A percentile compares a stretch with the other conserved stretches of the same genome.
These are phyloP conservation scores for Fusarium humuli DNA, from an alignment of 2,329 filamentous ascomycete genomes.

Conservation along the genomic window DNA sequence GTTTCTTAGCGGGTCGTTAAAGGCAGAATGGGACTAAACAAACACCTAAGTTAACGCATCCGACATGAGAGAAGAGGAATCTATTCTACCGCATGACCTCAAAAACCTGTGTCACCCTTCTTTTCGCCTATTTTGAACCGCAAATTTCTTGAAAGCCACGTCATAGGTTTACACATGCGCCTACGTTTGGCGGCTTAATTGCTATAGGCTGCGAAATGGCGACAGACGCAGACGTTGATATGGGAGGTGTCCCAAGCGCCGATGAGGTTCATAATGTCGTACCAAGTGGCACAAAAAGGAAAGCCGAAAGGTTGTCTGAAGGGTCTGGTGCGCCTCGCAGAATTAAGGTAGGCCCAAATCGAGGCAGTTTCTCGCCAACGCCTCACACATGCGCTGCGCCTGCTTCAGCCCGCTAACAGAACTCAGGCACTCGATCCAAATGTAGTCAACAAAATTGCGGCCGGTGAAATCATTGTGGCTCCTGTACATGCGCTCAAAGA, in stretches of 20 bases:
- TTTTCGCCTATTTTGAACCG: neutral
- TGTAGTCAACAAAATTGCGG: constrained; percentile 98
- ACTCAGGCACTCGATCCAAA: constrained; percentile 85
- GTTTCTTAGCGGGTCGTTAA: neutral
- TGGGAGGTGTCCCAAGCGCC: constrained; percentile 20
- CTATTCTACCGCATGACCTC: constrained; percentile 11
- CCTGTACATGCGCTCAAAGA: constrained; percentile 97
- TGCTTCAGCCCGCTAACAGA: constrained; percentile 16
- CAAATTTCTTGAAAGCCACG: neutral
- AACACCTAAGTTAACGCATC: constrained; percentile 1
- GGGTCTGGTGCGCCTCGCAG: constrained; percentile 58
- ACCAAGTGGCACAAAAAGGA: constrained; percentile 60
- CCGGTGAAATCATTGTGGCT: constrained; percentile 97
- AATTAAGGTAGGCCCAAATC: constrained; percentile 58
- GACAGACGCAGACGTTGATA: constrained; percentile 50
- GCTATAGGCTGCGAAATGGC: constrained; percentile 53
- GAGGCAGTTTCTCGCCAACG: constrained; percentile 5
- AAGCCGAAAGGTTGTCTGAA: constrained; percentile 55
- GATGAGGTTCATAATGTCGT: constrained; percentile 12
- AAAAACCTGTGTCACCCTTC: constrained; percentile 13
- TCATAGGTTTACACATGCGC: constrained; percentile 9
- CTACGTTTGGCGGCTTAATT: neutral
- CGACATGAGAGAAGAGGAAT: constrained; percentile 35
- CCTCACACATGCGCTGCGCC: constrained; percentile 5
- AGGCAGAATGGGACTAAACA: constrained; percentile 29